phyloP scores from a whole-genome alignment of 345 rosid species.

The Acer saccharum region DNA sequence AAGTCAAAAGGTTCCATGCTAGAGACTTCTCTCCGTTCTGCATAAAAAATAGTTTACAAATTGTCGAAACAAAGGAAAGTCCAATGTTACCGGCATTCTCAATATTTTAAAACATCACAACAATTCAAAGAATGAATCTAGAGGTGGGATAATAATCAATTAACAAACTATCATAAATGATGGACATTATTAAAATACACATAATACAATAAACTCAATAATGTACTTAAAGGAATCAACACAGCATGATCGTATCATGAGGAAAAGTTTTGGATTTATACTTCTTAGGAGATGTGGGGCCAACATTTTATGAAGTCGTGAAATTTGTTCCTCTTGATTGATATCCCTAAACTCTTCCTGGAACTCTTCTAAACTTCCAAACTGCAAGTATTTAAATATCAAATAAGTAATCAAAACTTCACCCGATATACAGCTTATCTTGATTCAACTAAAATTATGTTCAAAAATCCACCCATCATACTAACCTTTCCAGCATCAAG shows the following conservation, averaged over 20 bases:
- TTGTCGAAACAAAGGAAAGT: not conserved
- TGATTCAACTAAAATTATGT: conserved; percentile 11
- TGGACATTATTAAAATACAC: not conserved
- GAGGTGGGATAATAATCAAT: not conserved
- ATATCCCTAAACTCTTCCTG: conserved; percentile 98
- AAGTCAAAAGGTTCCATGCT: too few species aligned
- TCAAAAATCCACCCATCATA: conserved; percentile 18
- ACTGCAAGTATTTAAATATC: conserved; percentile 54
- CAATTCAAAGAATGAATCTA: not conserved
- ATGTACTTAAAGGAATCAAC: conserved; percentile 15
- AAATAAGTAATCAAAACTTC: conserved; percentile 13
- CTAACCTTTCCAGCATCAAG: conserved; percentile 99
- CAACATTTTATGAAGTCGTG: conserved; percentile 96
- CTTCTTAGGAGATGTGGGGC: conserved; percentile 98
- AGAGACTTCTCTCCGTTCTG: conserved; percentile 1
- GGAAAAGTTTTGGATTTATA: conserved; percentile 40
- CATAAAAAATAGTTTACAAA: not conserved
- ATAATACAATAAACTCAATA: not conserved
- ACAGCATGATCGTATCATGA: conserved; percentile 7
- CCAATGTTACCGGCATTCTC: conserved; percentile 7
- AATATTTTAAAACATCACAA: not conserved
- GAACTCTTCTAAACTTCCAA: conserved; percentile 95
- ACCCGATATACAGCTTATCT: conserved; percentile 20
- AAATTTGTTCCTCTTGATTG: conserved; percentile 98
- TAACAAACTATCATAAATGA: conserved; percentile 6